Percentiles rank a stretch among this genome's conserved stretches.
Conservation (phyloP, 345 rosid species). For the Psidium friedrichsthalianum region DNA sequence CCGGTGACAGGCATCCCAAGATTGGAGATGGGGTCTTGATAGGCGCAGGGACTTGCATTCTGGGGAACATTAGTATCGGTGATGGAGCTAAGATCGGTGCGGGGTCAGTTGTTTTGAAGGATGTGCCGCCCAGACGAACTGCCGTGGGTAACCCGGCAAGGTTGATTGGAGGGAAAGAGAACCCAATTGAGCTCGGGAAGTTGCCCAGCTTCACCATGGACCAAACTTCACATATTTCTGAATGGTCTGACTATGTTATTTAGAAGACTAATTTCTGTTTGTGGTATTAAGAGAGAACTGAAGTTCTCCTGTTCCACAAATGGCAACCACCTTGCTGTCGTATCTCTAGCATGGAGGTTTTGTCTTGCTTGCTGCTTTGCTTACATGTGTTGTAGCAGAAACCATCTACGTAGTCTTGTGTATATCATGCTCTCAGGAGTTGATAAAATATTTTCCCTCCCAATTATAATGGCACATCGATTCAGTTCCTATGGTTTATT, state of each 20-base stretch:
- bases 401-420: background rate
- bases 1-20: constrained; percentile 85
- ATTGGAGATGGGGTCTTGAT: constrained; percentile 92
- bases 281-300: constrained; percentile 1
- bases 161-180: constrained; percentile 66
- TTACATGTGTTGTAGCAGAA: background rate
- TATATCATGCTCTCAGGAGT: background rate
- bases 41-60: constrained; percentile 84
- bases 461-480: background rate
- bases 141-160: constrained; percentile 91
- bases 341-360: background rate
- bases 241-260: constrained; percentile 81
- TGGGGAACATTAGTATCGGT: constrained; percentile 75
- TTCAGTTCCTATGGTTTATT: background rate
- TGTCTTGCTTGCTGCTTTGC: background rate
- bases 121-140: constrained; percentile 66
- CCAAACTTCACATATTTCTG: constrained; percentile 62
- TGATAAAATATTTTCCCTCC: background rate
- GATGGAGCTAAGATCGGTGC: constrained; percentile 96
- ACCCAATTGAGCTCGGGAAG: constrained; percentile 55
- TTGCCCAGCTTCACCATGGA: constrained; percentile 83
- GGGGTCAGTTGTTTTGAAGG: constrained; percentile 78
- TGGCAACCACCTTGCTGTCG: background rate
- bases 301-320: background rate
- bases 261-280: constrained; percentile 8